Conservation (phyloP, 768 basidiomycete species). For the Pholiota microspora region DNA sequence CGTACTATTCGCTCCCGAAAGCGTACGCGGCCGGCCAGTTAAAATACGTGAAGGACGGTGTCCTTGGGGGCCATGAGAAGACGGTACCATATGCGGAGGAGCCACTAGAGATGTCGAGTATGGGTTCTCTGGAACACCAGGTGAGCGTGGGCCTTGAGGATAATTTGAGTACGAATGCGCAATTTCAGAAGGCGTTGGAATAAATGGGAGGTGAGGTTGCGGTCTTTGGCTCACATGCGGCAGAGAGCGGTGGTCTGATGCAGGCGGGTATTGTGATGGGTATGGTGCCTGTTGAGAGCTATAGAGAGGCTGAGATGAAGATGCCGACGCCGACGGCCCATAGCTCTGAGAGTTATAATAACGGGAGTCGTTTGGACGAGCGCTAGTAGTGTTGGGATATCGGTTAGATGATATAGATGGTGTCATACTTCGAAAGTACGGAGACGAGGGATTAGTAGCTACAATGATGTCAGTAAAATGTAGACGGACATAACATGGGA, state of each 20-base stretch:
- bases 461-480: conserved; percentile 6
- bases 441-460: conserved; percentile 19
- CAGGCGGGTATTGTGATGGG: conserved; percentile 19
- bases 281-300: conserved; percentile 18
- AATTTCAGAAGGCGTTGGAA: conserved; percentile 34
- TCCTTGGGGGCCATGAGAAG: conserved; percentile 26
- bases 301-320: conserved; percentile 15
- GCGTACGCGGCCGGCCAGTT: conserved; percentile 38
- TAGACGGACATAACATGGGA: neutral
- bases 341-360: conserved; percentile 23
- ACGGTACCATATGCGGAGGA: conserved; percentile 27
- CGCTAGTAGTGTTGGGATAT: conserved; percentile 25
- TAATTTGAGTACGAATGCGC: conserved; percentile 30
- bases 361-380: conserved; percentile 20
- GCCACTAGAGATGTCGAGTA: conserved; percentile 21
- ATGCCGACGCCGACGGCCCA: conserved; percentile 21
- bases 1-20: conserved; percentile 28
- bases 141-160: conserved; percentile 22
- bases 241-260: conserved; percentile 19
- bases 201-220: conserved; percentile 24
- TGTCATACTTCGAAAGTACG: conserved; percentile 38
- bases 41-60: conserved; percentile 36
- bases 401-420: conserved; percentile 29
- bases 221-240: conserved; percentile 15
- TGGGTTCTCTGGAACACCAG: conserved; percentile 19